Conservation (phyloP, 768 basidiomycete genomes). For the Boletus rubropictus region DNA sequence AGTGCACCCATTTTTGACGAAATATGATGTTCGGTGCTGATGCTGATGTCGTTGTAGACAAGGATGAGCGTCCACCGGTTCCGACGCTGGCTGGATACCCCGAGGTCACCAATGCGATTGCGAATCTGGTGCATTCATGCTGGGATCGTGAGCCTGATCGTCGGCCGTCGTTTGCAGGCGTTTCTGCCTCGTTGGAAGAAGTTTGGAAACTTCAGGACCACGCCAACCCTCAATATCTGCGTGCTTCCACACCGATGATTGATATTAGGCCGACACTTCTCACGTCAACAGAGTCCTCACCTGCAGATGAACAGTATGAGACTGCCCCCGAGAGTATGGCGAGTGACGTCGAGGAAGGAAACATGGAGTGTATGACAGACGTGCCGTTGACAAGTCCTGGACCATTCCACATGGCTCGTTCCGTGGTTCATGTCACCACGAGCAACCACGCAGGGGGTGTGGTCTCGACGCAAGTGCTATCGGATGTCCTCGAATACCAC, state of each 20-base stretch:
- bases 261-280: neutral
- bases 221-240: neutral
- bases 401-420: neutral
- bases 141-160: conserved; percentile 50
- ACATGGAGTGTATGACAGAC: conserved; percentile 11
- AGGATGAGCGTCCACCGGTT: conserved; percentile 47
- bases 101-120: conserved; percentile 28
- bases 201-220: conserved; percentile 38
- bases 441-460: conserved; percentile 7
- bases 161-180: conserved; percentile 49
- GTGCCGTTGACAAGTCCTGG: conserved; percentile 16
- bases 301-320: conserved; percentile 23
- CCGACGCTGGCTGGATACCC: conserved; percentile 33
- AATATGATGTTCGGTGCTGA: conserved; percentile 16
- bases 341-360: conserved; percentile 13
- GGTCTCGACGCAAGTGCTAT: conserved; percentile 13
- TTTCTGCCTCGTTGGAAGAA: conserved; percentile 42
- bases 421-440: neutral
- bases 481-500: neutral
- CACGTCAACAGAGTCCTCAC: conserved; percentile 14
- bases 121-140: conserved; percentile 45
- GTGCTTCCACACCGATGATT: neutral
- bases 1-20: conserved; percentile 12
- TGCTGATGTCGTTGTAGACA: conserved; percentile 33
- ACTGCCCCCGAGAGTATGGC: conserved; percentile 25